Base-by-base conservation (phyloP, 129 eudicot species). In the Ambrosia trifida region DNA sequence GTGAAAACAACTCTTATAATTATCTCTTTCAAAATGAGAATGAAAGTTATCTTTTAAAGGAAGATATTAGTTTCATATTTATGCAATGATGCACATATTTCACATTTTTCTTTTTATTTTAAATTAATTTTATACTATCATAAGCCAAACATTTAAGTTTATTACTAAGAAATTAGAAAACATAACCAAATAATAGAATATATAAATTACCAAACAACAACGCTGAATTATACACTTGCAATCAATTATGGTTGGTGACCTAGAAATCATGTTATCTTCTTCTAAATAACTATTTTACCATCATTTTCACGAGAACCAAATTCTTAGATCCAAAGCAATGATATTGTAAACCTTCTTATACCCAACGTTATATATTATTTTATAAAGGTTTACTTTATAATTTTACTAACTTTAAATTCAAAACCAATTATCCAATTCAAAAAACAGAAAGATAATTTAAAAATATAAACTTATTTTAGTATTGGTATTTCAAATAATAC, bases 221-320 rank as follows among this genome's bases (percentile, higher is more conserved):
- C 10, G 7, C 30, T 8, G 30, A 43, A 1, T 47, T 51, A 12
- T 33, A 31, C 43, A 47, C 66, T 64, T 16, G 17, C 11, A 35
- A 41, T 53, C 11, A 65, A 65, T 6, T 40, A 74, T 64, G 79
- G 59, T 66, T 66, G 73, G 73, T 75, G 54, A 66, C 73, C 79
- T 40, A 66, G 58, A 53, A 41, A 38, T 43, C 68, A 45, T 51
- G 11, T 50, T 66, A 72, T 74, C 62, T 2, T 73, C 71, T 35
- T 63, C 43, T 63, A 13, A 36, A 4, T 63, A 13, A 30, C 36
- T 28, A 41, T 10, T 41, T 57, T 36, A 75, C 36, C 56, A 66
- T 75, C 68, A 66, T 75, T 54, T 64, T 63, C 52, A 8, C 8
- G 10, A 64, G 10, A 52, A 51, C 40, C 44, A 64, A n/a, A 66